Conservation (phyloP, 2,329 filamentous ascomycete species). For the Neonectria sp. region DNA sequence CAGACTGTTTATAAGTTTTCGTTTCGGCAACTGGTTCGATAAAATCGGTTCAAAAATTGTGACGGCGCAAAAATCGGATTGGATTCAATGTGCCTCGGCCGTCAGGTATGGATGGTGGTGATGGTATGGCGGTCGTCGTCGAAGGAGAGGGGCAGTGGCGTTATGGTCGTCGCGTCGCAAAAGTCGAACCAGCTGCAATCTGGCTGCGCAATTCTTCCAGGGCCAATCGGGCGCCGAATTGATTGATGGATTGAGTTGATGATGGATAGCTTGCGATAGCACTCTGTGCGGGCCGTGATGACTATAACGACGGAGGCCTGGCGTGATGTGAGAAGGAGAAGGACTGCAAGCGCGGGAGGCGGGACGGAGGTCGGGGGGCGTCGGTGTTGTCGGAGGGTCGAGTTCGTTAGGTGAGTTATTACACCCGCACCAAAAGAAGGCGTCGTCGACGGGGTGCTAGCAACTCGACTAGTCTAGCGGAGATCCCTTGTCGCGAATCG, state of each 20-base stretch:
- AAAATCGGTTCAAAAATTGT: slow-evolving; percentile 11
- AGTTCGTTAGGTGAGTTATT: slow-evolving; percentile 24
- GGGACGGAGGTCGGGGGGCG: slow-evolving; percentile 18
- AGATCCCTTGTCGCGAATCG: slow-evolving; percentile 34
- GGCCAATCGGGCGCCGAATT: slow-evolving; percentile 35
- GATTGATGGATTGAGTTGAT: slow-evolving; percentile 31
- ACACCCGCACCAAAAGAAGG: slow-evolving; percentile 28
- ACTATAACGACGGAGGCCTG: slow-evolving; percentile 13
- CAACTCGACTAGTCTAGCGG: slow-evolving; percentile 31
- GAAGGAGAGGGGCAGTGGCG: slow-evolving; percentile 35
- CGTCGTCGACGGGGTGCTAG: slow-evolving; percentile 29
- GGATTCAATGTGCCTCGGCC: slow-evolving; percentile 5
- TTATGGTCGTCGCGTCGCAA: slow-evolving; percentile 37
- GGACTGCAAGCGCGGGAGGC: slow-evolving; percentile 19
- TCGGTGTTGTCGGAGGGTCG: slow-evolving; percentile 30
- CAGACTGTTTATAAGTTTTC: slow-evolving; percentile 42
- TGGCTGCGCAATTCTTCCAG: slow-evolving; percentile 38
- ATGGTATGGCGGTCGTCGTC: slow-evolving; percentile 23
- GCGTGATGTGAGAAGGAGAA: slow-evolving; percentile 14
- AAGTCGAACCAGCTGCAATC: slow-evolving; percentile 41
- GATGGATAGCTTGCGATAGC: slow-evolving; percentile 29
- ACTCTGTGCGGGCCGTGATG: slow-evolving; percentile 27
- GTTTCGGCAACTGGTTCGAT: slow-evolving; percentile 25
- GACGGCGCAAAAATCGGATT: neutral
- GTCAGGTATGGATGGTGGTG: slow-evolving; percentile 14